A percentile compares a stretch with the other conserved stretches of the same genome.
Conservation (phyloP, 768 basidiomycete genomes). For the Boletus fagicola region DNA sequence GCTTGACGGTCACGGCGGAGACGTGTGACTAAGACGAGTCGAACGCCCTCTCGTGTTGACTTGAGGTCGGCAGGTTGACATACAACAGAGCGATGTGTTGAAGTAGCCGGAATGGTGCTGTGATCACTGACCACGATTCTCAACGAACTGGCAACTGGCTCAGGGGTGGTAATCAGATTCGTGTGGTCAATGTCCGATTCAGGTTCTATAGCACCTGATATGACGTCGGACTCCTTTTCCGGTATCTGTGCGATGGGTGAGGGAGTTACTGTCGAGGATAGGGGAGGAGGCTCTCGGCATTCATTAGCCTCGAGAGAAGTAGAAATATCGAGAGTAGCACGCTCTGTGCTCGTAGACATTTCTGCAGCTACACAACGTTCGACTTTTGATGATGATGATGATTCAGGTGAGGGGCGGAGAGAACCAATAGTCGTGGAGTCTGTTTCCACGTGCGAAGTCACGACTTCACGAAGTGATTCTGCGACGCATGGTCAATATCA, state of each 20-base stretch:
- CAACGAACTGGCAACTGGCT: slow-evolving; percentile 13
- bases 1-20: slow-evolving; percentile 59
- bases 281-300: slow-evolving; percentile 4
- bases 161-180: slow-evolving; percentile 10
- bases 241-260: slow-evolving; percentile 12
- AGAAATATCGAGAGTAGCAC: slow-evolving; percentile 10
- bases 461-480: slow-evolving; percentile 15
- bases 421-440: slow-evolving; percentile 4
- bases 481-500: slow-evolving; percentile 12
- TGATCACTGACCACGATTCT: slow-evolving; percentile 33
- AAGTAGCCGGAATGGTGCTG: slow-evolving; percentile 14
- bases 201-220: slow-evolving; percentile 9
- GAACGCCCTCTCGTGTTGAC: slow-evolving; percentile 58
- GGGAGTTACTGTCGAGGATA: slow-evolving; percentile 14
- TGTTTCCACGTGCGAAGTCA: slow-evolving; percentile 14
- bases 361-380: slow-evolving; percentile 3
- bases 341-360: slow-evolving; percentile 7
- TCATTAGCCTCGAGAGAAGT: slow-evolving; percentile 7
- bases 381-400: slow-evolving; percentile 3
- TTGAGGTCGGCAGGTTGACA: slow-evolving; percentile 28
- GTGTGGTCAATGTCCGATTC: slow-evolving; percentile 8
- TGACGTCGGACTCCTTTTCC: slow-evolving; percentile 16
- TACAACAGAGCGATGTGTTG: slow-evolving; percentile 4
- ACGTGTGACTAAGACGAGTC: slow-evolving; percentile 60
- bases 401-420: slow-evolving; percentile 4